Percentiles rank a stretch among this genome's conserved stretches.
Evolutionary conservation across 306 rosid genomes (phyloP).

Genomic region (Quercus bicolor): DNA sequence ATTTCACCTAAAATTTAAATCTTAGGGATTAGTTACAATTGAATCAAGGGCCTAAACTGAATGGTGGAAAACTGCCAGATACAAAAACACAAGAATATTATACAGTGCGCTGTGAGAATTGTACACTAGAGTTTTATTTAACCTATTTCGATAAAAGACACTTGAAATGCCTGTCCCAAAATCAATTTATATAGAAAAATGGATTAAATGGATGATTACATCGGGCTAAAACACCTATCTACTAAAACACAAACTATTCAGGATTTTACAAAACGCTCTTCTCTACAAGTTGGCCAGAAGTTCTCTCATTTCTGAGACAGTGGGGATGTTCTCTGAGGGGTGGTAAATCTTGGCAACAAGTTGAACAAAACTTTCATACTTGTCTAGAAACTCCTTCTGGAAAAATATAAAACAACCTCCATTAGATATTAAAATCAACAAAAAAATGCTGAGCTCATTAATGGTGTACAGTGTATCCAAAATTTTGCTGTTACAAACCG

Average conservation of each 20-base stretch:
- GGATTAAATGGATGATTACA: not conserved
- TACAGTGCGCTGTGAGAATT: not conserved
- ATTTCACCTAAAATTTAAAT: too few species aligned
- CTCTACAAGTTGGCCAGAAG: constrained; percentile 66
- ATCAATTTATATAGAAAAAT: constrained; percentile 18
- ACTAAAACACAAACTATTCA: constrained; percentile 17
- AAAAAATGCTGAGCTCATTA: not conserved
- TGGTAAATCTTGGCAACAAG: constrained; percentile 86
- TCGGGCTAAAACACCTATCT: constrained; percentile 5
- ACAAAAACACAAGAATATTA: not conserved
- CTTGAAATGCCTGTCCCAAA: constrained; percentile 1
- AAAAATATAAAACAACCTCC: constrained; percentile 20
- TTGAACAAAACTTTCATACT: constrained; percentile 80
- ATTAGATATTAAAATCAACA: constrained; percentile 18
- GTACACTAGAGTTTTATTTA: not conserved
- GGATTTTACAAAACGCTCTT: constrained; percentile 11
- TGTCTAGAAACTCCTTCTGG: constrained; percentile 93
- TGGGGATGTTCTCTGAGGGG: constrained; percentile 63
- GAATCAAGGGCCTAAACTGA: too few species aligned
- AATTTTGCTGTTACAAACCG: not conserved
- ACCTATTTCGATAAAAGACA: not conserved
- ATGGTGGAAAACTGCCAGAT: not conserved
- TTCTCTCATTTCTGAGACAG: constrained; percentile 65
- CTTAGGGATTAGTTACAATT: too few species aligned
- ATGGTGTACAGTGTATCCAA: not conserved